These are phyloP conservation scores for Calocybe indica DNA, from an alignment of 768 basidiomycete genomes.

Conservation along the genomic window DNA sequence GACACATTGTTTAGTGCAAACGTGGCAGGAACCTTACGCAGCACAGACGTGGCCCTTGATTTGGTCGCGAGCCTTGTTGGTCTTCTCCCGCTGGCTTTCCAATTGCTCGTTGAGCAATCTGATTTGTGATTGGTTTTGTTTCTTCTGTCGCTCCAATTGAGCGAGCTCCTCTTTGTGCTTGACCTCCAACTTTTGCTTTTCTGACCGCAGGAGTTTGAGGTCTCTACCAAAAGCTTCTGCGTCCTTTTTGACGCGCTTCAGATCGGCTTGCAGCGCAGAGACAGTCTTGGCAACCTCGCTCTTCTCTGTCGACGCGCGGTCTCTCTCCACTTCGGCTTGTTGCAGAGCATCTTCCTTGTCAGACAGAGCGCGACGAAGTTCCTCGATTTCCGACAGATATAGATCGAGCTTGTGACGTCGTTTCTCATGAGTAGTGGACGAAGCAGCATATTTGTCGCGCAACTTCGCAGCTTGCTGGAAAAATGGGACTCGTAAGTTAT, in stretches of 20 bases:
- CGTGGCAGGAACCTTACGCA: constrained; percentile 34
- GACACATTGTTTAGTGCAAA: neutral
- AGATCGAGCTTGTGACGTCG: constrained; percentile 71
- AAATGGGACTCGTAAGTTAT: neutral
- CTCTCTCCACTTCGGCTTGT: constrained; percentile 56
- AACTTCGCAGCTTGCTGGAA: constrained; percentile 54
- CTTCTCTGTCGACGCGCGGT: constrained; percentile 56
- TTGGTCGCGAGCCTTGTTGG: constrained; percentile 38
- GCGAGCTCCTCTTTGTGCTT: constrained; percentile 49
- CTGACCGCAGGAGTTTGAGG: constrained; percentile 55
- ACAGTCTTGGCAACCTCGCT: constrained; percentile 62
- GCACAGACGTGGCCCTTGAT: constrained; percentile 53
- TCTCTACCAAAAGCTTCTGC: constrained; percentile 78
- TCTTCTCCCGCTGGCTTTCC: constrained; percentile 46
- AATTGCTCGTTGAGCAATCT: constrained; percentile 62
- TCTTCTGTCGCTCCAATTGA: constrained; percentile 57
- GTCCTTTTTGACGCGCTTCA: constrained; percentile 67
- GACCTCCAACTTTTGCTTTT: constrained; percentile 59
- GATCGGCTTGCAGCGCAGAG: constrained; percentile 63
- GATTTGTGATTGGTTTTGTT: constrained; percentile 63
- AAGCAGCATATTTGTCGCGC: constrained; percentile 52
- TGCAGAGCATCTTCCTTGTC: constrained; percentile 59
- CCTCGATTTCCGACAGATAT: constrained; percentile 66
- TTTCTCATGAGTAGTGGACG: constrained; percentile 63
- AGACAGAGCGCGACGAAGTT: constrained; percentile 63